Evolutionary conservation across 257 asterid species (phyloP).

Genomic region (Asclepias syriaca): DNA sequence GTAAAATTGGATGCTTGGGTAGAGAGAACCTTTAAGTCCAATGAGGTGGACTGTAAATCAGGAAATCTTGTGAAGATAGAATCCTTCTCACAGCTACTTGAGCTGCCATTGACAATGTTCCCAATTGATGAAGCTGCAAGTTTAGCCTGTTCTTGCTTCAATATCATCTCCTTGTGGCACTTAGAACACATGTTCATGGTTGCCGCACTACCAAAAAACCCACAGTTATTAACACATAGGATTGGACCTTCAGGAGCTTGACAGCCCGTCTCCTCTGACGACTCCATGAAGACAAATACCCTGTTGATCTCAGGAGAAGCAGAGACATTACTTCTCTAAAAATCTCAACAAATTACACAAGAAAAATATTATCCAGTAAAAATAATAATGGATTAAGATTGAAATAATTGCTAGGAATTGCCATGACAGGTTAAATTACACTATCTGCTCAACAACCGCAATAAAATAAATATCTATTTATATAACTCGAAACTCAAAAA

Average conservation of each 20-base stretch:
- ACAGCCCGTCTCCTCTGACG: conserved; percentile 32
- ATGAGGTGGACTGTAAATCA: not conserved
- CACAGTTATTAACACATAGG: conserved; percentile 30
- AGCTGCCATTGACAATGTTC: conserved; percentile 26
- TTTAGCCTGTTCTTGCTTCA: conserved; percentile 29
- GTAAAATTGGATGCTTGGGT: conserved; percentile 11
- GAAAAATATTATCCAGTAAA: not conserved
- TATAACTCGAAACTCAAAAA: too few relatives aligned
- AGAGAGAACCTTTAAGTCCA: conserved; percentile 10
- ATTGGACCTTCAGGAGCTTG: conserved; percentile 30
- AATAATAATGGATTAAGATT: not conserved
- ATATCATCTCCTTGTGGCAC: conserved; percentile 29
- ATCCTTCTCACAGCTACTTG: conserved; percentile 12
- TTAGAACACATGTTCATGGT: conserved; percentile 39
- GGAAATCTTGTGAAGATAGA: conserved; percentile 7
- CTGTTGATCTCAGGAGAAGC: not conserved
- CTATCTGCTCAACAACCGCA: too few relatives aligned
- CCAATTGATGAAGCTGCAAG: conserved; percentile 27
- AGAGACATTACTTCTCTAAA: not conserved
- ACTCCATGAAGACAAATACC: conserved; percentile 20
- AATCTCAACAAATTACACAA: not conserved
- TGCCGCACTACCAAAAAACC: conserved; percentile 33
- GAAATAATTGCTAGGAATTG: not conserved
- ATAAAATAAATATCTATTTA: too few relatives aligned
- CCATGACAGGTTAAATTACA: not conserved